Evolutionary conservation across 257 asterid genomes (phyloP).

Genomic region (Euphrasia confusa): DNA sequence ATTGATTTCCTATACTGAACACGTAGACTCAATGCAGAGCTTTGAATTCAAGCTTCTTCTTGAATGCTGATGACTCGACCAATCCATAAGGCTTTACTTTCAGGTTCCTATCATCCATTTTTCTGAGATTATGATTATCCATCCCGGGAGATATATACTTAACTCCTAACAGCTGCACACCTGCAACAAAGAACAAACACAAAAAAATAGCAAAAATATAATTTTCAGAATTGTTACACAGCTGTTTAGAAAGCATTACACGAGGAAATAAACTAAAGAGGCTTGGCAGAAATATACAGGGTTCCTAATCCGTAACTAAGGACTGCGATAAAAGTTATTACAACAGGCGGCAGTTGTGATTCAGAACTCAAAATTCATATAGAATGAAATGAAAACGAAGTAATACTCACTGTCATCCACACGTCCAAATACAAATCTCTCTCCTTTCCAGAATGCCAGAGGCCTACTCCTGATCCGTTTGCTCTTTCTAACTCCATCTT

Average conservation of each 20-base stretch:
- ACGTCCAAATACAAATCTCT: slow-evolving; percentile 67
- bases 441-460: slow-evolving; percentile 90
- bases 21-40: slow-evolving; percentile 41
- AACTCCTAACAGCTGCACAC: slow-evolving; percentile 71
- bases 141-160: slow-evolving; percentile 68
- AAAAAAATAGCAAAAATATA: not conserved
- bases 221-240: not conserved
- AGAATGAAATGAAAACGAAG: slow-evolving; percentile 10
- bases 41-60: slow-evolving; percentile 52
- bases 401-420: slow-evolving; percentile 56
- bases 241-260: not conserved
- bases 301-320: not conserved
- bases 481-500: slow-evolving; percentile 82
- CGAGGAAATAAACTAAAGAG: not conserved
- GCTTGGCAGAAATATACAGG: not conserved
- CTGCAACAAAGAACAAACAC: slow-evolving; percentile 35
- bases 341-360: slow-evolving; percentile 2
- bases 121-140: slow-evolving; percentile 37
- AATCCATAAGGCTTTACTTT: slow-evolving; percentile 59
- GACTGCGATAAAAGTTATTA: not conserved
- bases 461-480: slow-evolving; percentile 78
- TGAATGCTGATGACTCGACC: slow-evolving; percentile 32
- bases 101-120: slow-evolving; percentile 23
- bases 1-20: not conserved
- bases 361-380: not conserved